A percentile compares a stretch with the other conserved stretches of the same genome.
phyloP scores from a whole-genome alignment of 331 rosid species.

The Phaseolus coccineus region DNA sequence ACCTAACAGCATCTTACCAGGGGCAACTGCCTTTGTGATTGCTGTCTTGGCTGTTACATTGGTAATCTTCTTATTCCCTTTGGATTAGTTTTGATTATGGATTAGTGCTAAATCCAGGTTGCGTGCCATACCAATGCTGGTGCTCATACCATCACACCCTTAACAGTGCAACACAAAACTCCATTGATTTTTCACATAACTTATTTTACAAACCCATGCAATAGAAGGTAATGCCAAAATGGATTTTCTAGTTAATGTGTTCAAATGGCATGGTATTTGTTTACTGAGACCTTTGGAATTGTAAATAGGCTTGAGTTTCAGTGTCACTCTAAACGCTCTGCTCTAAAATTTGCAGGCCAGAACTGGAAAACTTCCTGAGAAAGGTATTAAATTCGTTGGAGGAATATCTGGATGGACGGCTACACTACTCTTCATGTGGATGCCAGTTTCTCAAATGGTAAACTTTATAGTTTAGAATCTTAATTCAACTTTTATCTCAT shows the following conservation, averaged over 20 bases:
- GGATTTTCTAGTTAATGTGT: slow-evolving; percentile 9
- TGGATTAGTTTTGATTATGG: slow-evolving; percentile 38
- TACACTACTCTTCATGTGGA: slow-evolving; percentile 99
- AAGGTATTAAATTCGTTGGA: slow-evolving; percentile 84
- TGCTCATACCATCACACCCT: background rate
- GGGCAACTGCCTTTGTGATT: slow-evolving; percentile 62
- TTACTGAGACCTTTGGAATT: slow-evolving; percentile 31
- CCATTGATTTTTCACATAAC: slow-evolving; percentile 33
- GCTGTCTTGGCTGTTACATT: slow-evolving; percentile 60
- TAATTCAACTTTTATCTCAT: slow-evolving; percentile 30
- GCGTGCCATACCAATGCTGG: slow-evolving; percentile 17
- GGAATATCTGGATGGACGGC: slow-evolving; percentile 98
- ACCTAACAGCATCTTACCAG: slow-evolving; percentile 88
- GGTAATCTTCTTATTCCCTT: slow-evolving; percentile 49
- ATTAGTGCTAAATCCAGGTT: slow-evolving; percentile 4
- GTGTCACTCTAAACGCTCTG: slow-evolving; percentile 31
- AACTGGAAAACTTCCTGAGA: slow-evolving; percentile 75
- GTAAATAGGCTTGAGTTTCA: slow-evolving; percentile 23
- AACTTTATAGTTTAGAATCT: slow-evolving; percentile 13
- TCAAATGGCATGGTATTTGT: slow-evolving; percentile 22
- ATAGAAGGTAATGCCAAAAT: background rate
- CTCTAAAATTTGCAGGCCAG: slow-evolving; percentile 71
- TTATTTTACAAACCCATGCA: slow-evolving; percentile 30
- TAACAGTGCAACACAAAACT: slow-evolving; percentile 10
- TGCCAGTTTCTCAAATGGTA: slow-evolving; percentile 98